These are phyloP conservation scores for Saturnispora kantuleensis DNA, from an alignment of 805 yeast genomes.

Conservation along the genomic window DNA sequence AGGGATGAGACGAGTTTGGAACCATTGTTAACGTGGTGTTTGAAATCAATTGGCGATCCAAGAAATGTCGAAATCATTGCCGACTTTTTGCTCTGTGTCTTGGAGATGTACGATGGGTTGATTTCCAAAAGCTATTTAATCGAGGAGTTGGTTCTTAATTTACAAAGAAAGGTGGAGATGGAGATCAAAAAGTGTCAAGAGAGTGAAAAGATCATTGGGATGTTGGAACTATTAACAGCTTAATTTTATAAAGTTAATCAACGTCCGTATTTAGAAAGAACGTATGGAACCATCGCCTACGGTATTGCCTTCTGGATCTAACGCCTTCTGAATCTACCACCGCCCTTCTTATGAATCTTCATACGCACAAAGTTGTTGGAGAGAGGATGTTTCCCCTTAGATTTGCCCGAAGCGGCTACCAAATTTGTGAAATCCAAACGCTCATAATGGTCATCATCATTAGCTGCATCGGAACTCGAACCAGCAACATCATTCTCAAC, in stretches of 20 bases:
- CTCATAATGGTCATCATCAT: conserved; percentile 14
- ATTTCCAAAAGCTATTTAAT: conserved; percentile 69
- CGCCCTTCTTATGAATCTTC: conserved; percentile 24
- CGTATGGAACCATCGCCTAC: no score
- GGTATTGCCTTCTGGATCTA: conserved; percentile 1
- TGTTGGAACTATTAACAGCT: conserved; percentile 75
- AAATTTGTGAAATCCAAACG: conserved; percentile 14
- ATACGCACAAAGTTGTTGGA: conserved; percentile 28
- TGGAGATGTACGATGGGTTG: conserved; percentile 68
- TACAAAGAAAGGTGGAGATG: conserved; percentile 49
- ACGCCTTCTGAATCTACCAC: conserved; percentile 19
- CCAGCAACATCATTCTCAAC: not conserved
- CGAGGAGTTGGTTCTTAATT: conserved; percentile 56
- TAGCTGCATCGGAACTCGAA: not conserved
- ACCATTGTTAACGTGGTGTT: conserved; percentile 79
- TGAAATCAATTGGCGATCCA: conserved; percentile 67
- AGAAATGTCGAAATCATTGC: conserved; percentile 55
- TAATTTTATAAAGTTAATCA: conserved; percentile 16
- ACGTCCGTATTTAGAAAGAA: no score
- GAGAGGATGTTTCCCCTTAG: conserved; percentile 20
- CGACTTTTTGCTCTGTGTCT: conserved; percentile 56
- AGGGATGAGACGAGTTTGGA: conserved; percentile 77
- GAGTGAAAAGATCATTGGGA: conserved; percentile 84
- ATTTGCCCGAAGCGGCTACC: conserved; percentile 14
- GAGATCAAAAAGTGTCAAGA: conserved; percentile 78